These are phyloP conservation scores for Solanum neorickii DNA, from an alignment of 257 asterid genomes.

Conservation along the genomic window DNA sequence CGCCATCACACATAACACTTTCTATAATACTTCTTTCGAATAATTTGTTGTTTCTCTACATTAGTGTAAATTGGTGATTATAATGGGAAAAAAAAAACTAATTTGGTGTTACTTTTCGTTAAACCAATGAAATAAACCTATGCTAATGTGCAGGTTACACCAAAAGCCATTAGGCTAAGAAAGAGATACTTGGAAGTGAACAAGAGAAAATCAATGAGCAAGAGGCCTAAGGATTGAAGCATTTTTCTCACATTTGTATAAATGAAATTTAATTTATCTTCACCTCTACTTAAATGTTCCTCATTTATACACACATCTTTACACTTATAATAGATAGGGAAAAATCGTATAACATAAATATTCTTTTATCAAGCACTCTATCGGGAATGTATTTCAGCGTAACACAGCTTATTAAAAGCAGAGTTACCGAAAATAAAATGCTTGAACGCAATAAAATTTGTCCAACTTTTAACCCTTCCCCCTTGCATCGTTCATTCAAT, in stretches of 20 bases:
- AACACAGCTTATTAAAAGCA: neutral
- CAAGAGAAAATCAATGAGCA: conserved; percentile 79
- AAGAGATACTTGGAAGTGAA: conserved; percentile 80
- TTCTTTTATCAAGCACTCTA: neutral
- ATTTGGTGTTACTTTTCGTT: neutral
- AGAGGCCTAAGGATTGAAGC: conserved; percentile 59
- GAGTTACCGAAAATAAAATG: neutral
- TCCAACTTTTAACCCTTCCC: neutral
- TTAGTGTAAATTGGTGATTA: neutral
- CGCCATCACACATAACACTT: neutral
- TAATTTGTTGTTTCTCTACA: neutral
- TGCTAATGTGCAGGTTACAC: conserved; percentile 63
- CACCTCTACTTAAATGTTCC: neutral
- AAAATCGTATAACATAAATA: neutral
- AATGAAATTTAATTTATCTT: neutral
- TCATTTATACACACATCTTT: neutral
- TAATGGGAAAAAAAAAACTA: neutral
- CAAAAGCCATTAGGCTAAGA: conserved; percentile 77
- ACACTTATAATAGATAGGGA: neutral
- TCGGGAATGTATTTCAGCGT: neutral
- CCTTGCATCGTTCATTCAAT: neutral
- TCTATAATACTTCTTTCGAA: neutral
- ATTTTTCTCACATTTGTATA: neutral
- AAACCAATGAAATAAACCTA: neutral
- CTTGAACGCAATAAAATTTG: neutral